Evolutionary conservation across 805 yeast genomes (phyloP), one percentile per base, ranked within the genome.

Genomic region (Candida odintsovae): DNA sequence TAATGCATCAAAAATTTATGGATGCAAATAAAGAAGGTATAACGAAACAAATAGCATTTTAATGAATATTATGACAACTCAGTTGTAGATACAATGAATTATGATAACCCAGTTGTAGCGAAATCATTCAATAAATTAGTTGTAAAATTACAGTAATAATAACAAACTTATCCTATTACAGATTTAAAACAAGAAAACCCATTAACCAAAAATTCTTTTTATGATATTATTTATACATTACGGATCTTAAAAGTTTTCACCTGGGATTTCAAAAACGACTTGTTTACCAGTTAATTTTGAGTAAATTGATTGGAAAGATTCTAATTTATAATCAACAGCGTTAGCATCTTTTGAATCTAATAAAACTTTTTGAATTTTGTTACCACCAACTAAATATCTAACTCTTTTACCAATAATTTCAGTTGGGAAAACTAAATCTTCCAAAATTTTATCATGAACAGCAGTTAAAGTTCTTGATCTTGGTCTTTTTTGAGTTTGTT

Each of bases 361-460:
- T 76, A 89, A 83, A 62, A 92, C 92, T 82, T 94, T 94, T 78
- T 92, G 95, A 77, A 92, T 83, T 82, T 88, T 92, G 88, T 84
- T 81, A 77, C 99, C 99, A 77, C 98, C 98, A 67, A 89, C 95
- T 73, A 89, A 82, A 88, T 87, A 90, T 84, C 97, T 90, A 71
- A 88, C 92, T 82, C 99, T 90, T 90, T 94, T 94, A 76, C 99
- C 99, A 63, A 86, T 82, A 69, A 92, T 92, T 82, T 92, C 97
- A 64, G 98, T 90, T 77, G 99, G 99, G 97, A 86, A 92, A 62
- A 94, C 99, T 71, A 92, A 82, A 78, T 92, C 99, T 80, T 94
- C 99, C 75, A 92, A 88, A 78, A 92, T 79, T 76, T 89, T 88
- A 79, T 94, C 98, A 77, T 92, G 99, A 63, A 92, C 99, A 70